Percentiles rank a stretch among this genome's conserved stretches.
Conservation (phyloP, 805 yeast species). For the Metschnikowia shivogae region DNA sequence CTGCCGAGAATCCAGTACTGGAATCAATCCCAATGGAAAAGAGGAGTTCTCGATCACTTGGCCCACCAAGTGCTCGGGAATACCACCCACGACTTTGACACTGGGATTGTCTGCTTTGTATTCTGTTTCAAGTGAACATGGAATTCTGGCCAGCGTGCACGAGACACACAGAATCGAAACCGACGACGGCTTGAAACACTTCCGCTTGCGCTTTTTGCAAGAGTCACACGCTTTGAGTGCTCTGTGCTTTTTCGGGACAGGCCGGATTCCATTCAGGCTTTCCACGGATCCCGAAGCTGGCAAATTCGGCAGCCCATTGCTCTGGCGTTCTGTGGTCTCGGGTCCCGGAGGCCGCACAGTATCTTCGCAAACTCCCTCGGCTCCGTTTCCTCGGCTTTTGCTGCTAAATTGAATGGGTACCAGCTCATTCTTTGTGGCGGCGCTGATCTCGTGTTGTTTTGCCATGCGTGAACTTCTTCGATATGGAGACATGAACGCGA, state of each 20-base stretch:
- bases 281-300: not conserved
- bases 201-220: conserved; percentile 55
- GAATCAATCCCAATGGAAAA: conserved; percentile 9
- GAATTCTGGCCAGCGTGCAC: conserved; percentile 49
- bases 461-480: not conserved
- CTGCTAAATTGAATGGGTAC: not conserved
- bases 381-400: too few relatives aligned
- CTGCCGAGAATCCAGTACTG: conserved; percentile 2
- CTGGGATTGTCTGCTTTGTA: conserved; percentile 12
- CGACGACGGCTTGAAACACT: conserved; percentile 55
- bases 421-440: not conserved
- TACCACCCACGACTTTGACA: conserved; percentile 14
- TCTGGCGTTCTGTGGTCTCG: too few relatives aligned
- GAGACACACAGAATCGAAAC: conserved; percentile 49
- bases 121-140: conserved; percentile 47
- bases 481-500: not conserved
- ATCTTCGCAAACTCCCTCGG: too few relatives aligned
- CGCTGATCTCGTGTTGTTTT: not conserved
- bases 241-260: conserved; percentile 20
- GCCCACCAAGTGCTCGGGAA: conserved; percentile 15
- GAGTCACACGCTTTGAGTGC: conserved; percentile 52
- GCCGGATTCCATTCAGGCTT: not conserved
- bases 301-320: too few relatives aligned
- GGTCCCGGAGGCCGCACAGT: too few relatives aligned
- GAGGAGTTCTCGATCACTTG: conserved; percentile 5